phyloP scores from a whole-genome alignment of 78 protist species.

The Dictyostelium firmibasis region DNA sequence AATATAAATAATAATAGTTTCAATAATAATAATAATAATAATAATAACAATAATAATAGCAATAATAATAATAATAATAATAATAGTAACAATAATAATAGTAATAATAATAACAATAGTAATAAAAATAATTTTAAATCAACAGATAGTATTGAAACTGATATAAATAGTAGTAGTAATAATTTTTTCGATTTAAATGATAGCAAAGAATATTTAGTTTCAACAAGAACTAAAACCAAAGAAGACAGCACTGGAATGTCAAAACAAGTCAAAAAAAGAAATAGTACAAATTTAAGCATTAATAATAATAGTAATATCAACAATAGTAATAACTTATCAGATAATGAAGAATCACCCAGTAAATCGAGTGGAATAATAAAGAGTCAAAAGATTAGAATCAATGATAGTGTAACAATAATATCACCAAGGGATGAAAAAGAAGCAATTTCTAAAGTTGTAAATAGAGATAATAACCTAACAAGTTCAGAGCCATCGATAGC shows the following conservation, averaged over 20 bases:
- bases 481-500: neutral
- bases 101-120: neutral
- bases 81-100: neutral
- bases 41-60: neutral
- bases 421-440: conserved; percentile 25
- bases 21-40: neutral
- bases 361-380: neutral
- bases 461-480: conserved; percentile 48
- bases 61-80: neutral
- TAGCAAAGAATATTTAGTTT: neutral
- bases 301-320: conserved; percentile 8
- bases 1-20: neutral
- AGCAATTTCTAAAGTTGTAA: conserved; percentile 38
- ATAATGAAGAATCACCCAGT: neutral
- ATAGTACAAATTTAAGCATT: neutral
- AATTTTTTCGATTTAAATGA: neutral
- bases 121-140: neutral
- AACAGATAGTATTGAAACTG: neutral
- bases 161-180: neutral
- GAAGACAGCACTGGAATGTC: neutral
- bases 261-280: neutral
- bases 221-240: neutral
- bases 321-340: neutral
- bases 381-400: neutral
- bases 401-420: conserved; percentile 10